Percentiles rank a stretch among this genome's conserved stretches.
These are phyloP conservation scores for Pinus albicaulis DNA, from an alignment of 75 land plant species.

Conservation along the genomic window DNA sequence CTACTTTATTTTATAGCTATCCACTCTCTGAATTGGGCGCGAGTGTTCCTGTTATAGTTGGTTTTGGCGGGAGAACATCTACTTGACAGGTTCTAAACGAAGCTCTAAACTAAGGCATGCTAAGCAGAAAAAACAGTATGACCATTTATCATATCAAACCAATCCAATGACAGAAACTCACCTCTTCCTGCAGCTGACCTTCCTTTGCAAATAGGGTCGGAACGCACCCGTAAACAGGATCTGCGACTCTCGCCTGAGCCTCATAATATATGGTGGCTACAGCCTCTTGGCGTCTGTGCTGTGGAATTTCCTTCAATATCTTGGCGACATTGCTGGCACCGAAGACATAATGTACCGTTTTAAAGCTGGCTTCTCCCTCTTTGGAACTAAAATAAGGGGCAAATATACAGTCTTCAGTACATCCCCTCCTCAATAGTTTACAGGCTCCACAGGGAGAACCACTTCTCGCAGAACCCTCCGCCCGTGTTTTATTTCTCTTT, in stretches of 20 bases:
- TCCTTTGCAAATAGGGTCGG: conserved; percentile 60
- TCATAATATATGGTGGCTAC: conserved; percentile 71
- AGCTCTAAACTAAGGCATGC: too few relatives aligned
- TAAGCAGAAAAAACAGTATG: too few relatives aligned
- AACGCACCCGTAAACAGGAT: conserved; percentile 79
- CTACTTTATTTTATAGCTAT: too few relatives aligned
- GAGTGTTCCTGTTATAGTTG: too few relatives aligned
- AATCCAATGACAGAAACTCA: too few relatives aligned
- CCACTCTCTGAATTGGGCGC: too few relatives aligned
- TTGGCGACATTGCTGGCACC: conserved; percentile 75
- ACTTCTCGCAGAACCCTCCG: too few relatives aligned
- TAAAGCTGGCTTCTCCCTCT: conserved; percentile 66
- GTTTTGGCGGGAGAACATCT: too few relatives aligned
- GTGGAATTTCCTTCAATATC: conserved; percentile 56
- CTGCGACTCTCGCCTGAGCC: conserved; percentile 70
- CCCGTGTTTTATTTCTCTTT: neutral
- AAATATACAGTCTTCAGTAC: conserved; percentile 66
- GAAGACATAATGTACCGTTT: conserved; percentile 67
- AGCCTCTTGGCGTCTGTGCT: conserved; percentile 48
- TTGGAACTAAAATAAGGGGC: conserved; percentile 74
- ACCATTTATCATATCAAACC: too few relatives aligned
- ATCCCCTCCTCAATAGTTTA: conserved; percentile 71
- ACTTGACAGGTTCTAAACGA: too few relatives aligned
- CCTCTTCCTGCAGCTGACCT: conserved; percentile 79
- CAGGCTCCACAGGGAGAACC: conserved; percentile 70